These are phyloP conservation scores for Nowakowskiella sp. DNA, from an alignment of 192 early-diverging fungal genomes.

Conservation along the genomic window DNA sequence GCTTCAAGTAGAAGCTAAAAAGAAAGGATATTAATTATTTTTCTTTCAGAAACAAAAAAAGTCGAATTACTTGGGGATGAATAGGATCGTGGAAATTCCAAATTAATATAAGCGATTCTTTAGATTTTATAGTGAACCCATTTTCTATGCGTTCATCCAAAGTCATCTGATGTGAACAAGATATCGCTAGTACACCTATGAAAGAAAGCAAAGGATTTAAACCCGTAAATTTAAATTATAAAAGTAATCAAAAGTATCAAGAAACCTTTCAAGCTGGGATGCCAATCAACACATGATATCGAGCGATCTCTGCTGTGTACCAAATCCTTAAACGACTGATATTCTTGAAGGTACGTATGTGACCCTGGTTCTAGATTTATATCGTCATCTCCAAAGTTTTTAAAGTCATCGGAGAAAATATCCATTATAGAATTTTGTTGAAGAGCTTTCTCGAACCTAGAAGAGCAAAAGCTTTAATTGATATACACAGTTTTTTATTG, in stretches of 20 bases:
- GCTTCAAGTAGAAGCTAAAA: conserved; percentile 51
- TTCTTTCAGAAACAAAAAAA: background rate
- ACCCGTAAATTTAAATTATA: conserved; percentile 7
- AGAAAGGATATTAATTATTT: background rate
- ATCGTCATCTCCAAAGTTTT: conserved; percentile 51
- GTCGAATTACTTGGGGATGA: conserved; percentile 38
- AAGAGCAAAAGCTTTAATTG: background rate
- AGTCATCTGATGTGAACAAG: conserved; percentile 38
- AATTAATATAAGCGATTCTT: conserved; percentile 43
- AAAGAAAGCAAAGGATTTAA: too few relatives aligned
- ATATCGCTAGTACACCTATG: conserved; percentile 45
- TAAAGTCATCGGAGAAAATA: conserved; percentile 51
- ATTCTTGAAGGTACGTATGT: conserved; percentile 49
- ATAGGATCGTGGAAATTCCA: conserved; percentile 62
- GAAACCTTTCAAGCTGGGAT: conserved; percentile 41
- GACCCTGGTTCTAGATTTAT: conserved; percentile 46
- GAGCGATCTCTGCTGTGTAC: conserved; percentile 53
- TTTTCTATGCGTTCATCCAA: conserved; percentile 47
- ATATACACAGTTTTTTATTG: conserved; percentile 5
- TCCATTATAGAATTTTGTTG: conserved; percentile 50
- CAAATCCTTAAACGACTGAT: conserved; percentile 59
- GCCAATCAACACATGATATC: conserved; percentile 55
- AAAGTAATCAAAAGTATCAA: background rate
- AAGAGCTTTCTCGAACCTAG: conserved; percentile 46
- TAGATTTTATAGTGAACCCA: conserved; percentile 31